Conservation (phyloP, 2,329 filamentous ascomycete genomes). For the Colletotrichum camelliae region DNA sequence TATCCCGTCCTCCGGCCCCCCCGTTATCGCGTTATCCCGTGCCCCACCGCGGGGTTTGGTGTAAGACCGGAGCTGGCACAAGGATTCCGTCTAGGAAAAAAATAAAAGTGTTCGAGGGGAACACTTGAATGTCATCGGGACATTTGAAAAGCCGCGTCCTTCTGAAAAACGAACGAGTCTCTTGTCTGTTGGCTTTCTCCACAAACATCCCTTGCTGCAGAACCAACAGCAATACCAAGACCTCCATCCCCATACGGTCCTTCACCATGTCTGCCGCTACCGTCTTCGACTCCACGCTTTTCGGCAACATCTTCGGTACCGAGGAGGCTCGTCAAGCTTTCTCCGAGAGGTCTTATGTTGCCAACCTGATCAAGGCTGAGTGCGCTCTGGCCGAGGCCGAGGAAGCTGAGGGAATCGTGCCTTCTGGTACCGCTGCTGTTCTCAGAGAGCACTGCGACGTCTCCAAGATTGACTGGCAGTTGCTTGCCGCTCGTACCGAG, state of each 20-base stretch:
- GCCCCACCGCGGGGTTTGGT: background rate
- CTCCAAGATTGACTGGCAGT: slow-evolving; percentile 25
- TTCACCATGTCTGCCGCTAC: slow-evolving; percentile 26
- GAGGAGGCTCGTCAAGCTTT: slow-evolving; percentile 56
- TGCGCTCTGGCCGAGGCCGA: slow-evolving; percentile 57
- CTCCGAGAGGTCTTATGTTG: slow-evolving; percentile 53
- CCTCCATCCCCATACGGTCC: background rate
- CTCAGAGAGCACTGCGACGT: slow-evolving; percentile 39
- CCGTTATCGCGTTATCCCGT: slow-evolving; percentile 8
- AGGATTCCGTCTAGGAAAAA: background rate
- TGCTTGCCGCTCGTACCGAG: slow-evolving; percentile 53
- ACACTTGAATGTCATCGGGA: background rate
- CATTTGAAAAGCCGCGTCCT: background rate
- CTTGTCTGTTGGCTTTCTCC: background rate
- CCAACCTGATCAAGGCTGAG: slow-evolving; percentile 54
- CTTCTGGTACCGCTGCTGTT: slow-evolving; percentile 35
- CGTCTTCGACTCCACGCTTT: slow-evolving; percentile 54
- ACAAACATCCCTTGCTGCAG: background rate
- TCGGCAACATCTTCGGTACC: slow-evolving; percentile 56
- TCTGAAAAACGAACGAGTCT: background rate
- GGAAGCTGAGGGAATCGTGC: slow-evolving; percentile 51
- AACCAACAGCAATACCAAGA: background rate
- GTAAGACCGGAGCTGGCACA: background rate
- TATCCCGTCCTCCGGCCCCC: background rate
- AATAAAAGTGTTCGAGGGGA: background rate